phyloP scores from a whole-genome alignment of 108 stramenopile species.

The Pseudonitzschia multiseries region DNA sequence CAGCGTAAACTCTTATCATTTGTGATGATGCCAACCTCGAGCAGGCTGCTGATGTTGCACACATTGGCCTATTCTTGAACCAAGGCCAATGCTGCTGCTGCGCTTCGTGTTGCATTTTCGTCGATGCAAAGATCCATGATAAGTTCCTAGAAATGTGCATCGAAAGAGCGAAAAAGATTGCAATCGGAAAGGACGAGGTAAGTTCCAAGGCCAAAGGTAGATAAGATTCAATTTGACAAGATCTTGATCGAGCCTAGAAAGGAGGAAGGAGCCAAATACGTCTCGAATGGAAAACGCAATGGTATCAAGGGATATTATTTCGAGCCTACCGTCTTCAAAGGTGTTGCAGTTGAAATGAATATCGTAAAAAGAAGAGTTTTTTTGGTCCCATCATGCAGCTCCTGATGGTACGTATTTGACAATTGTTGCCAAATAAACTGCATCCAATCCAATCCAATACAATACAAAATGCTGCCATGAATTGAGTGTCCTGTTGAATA shows the following conservation, averaged over 20 bases:
- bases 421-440: not conserved
- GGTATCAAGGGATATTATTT: constrained; percentile 42
- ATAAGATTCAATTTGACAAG: constrained; percentile 38
- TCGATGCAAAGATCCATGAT: constrained; percentile 57
- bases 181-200: constrained; percentile 1
- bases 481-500: too few relatives aligned
- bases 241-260: constrained; percentile 30
- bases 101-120: constrained; percentile 61
- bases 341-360: constrained; percentile 35
- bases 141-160: constrained; percentile 33
- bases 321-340: constrained; percentile 35
- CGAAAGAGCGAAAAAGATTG: constrained; percentile 3
- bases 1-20: constrained; percentile 56
- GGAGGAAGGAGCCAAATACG: constrained; percentile 37
- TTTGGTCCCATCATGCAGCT: constrained; percentile 60
- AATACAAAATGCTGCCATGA: too few relatives aligned
- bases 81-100: constrained; percentile 81
- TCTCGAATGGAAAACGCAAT: constrained; percentile 30
- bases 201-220: constrained; percentile 41
- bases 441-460: too few relatives aligned
- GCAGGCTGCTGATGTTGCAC: constrained; percentile 49
- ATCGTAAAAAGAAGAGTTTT: constrained; percentile 63
- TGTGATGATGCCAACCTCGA: constrained; percentile 52
- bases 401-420: not conserved
- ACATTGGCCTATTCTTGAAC: constrained; percentile 56